Percentiles rank a stretch among this genome's conserved stretches.
Conservation (phyloP, 176 grass and related monocot species). For the Pontederia paniculata region DNA sequence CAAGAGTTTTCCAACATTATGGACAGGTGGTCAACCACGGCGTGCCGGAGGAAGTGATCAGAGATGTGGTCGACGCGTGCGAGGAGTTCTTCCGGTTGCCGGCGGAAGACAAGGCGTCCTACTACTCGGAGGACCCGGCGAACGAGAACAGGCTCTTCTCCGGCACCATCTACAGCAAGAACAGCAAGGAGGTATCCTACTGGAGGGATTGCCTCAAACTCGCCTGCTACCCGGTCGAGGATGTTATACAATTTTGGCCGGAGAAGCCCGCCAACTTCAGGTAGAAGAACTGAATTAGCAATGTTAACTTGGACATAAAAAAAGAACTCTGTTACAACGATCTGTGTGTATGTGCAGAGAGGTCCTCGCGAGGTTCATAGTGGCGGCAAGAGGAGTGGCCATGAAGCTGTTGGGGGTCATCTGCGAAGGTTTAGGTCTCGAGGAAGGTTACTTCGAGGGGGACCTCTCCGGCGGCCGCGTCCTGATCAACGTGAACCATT, state of each 20-base stretch:
- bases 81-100: constrained; percentile 49
- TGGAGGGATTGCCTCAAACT: constrained; percentile 74
- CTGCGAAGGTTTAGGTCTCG: constrained; percentile 46
- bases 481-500: constrained; percentile 51
- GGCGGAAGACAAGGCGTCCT: constrained; percentile 24
- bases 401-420: constrained; percentile 53
- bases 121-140: constrained; percentile 34
- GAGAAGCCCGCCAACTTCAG: constrained; percentile 41
- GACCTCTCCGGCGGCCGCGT: constrained; percentile 38
- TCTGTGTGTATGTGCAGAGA: constrained; percentile 10
- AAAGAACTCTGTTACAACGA: background rate
- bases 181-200: constrained; percentile 16
- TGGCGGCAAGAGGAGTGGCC: constrained; percentile 26
- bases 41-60: constrained; percentile 23
- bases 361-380: constrained; percentile 26
- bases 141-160: constrained; percentile 45
- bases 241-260: constrained; percentile 29
- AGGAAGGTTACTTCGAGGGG: constrained; percentile 41
- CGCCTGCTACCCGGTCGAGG: constrained; percentile 30
- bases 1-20: background rate
- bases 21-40: constrained; percentile 61
- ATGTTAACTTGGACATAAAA: background rate
- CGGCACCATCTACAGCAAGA: constrained; percentile 24
- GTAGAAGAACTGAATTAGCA: constrained; percentile 3
- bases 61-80: constrained; percentile 28